Conservation (phyloP, 139 green algal species). For the Volvox africanus region DNA sequence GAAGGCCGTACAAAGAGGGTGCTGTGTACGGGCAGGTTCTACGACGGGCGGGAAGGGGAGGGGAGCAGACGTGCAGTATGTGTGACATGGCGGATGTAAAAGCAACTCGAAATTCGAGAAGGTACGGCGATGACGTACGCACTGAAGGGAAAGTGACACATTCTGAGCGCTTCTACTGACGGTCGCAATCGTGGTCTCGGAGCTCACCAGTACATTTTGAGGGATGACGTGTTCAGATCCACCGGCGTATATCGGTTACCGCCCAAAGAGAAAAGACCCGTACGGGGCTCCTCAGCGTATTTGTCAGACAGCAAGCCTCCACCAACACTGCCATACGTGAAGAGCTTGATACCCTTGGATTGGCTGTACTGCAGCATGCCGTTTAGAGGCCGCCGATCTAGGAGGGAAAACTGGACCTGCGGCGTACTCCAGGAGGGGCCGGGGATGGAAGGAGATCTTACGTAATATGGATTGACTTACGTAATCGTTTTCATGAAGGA, state of each 20-base stretch:
- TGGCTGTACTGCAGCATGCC: constrained; percentile 67
- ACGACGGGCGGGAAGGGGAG: too few relatives aligned
- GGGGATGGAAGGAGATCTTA: neutral
- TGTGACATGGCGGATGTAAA: too few relatives aligned
- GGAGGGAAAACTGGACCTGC: constrained; percentile 84
- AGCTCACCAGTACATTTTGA: constrained; percentile 74
- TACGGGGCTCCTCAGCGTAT: constrained; percentile 55
- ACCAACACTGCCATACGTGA: constrained; percentile 68
- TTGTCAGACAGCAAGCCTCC: constrained; percentile 70
- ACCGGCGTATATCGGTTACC: constrained; percentile 45
- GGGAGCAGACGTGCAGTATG: too few relatives aligned
- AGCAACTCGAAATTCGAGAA: too few relatives aligned
- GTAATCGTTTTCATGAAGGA: too few relatives aligned
- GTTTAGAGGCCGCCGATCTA: constrained; percentile 76
- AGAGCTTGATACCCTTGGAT: constrained; percentile 59
- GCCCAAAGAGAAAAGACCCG: constrained; percentile 60
- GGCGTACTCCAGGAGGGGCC: neutral
- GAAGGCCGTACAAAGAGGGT: too few relatives aligned
- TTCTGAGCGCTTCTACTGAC: too few relatives aligned
- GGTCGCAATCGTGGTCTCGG: too few relatives aligned
- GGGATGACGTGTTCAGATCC: constrained; percentile 69
- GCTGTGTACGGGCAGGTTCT: too few relatives aligned
- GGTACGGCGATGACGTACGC: too few relatives aligned
- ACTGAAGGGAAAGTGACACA: too few relatives aligned
- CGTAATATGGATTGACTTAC: too few relatives aligned